Percentiles rank a stretch among this genome's conserved stretches.
These are phyloP conservation scores for Pythium volutum DNA, from an alignment of 352 stramenopile genomes.

Conservation along the genomic window DNA sequence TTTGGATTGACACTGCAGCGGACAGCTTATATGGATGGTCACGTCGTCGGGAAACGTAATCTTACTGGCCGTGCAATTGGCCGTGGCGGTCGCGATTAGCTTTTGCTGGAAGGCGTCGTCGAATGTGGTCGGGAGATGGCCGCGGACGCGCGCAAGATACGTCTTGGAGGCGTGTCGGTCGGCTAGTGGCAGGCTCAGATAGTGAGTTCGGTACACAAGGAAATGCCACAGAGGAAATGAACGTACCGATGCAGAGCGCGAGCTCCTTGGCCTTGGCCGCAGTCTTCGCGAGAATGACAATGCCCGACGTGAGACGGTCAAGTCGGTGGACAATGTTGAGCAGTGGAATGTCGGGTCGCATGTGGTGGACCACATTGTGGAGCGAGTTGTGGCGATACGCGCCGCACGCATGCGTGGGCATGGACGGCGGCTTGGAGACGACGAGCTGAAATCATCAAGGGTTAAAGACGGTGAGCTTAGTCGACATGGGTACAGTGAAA, in stretches of 20 bases:
- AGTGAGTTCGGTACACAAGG: no score
- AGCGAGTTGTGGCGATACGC: conserved; percentile 95
- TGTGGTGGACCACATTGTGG: conserved; percentile 70
- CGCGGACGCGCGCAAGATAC: conserved; percentile 93
- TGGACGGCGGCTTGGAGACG: conserved; percentile 88
- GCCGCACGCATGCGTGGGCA: conserved; percentile 94
- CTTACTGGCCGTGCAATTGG: conserved; percentile 44
- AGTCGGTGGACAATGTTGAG: conserved; percentile 94
- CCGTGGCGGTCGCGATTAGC: conserved; percentile 34
- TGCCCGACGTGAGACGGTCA: conserved; percentile 94
- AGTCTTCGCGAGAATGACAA: conserved; percentile 85
- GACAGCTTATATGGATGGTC: conserved; percentile 75
- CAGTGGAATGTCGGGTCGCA: conserved; percentile 60
- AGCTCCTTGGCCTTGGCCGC: conserved; percentile 65
- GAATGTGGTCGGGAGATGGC: conserved; percentile 73
- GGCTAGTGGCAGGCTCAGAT: conserved; percentile 38
- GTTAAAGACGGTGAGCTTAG: neutral
- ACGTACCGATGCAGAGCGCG: conserved; percentile 66
- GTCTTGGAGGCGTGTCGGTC: conserved; percentile 89
- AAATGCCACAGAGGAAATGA: no score
- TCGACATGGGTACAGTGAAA: neutral
- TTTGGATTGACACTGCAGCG: conserved; percentile 75
- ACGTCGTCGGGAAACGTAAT: conserved; percentile 52
- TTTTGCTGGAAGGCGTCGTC: conserved; percentile 35
- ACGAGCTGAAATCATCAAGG: conserved; percentile 45